These are phyloP conservation scores for Entoloma clypeatum DNA, from an alignment of 1,284 basidiomycete genomes.

Conservation along the genomic window DNA sequence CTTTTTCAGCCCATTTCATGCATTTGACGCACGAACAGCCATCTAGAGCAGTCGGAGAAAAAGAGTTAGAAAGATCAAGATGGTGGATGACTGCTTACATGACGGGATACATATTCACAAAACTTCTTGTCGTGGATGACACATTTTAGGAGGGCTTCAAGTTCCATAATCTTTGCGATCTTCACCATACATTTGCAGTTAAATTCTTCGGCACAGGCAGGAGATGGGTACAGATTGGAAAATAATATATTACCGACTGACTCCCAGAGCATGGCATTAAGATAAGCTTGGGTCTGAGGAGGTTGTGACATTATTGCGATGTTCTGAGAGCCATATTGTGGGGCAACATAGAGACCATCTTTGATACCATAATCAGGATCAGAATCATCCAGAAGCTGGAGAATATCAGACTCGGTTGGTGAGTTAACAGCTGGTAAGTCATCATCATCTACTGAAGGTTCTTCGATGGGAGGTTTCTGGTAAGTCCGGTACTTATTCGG, in stretches of 20 bases:
- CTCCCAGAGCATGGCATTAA: slow-evolving; percentile 4
- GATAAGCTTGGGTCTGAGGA: neutral
- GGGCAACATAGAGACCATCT: slow-evolving; percentile 5
- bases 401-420: too few relatives aligned
- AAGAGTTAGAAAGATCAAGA: neutral
- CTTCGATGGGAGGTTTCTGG: too few relatives aligned
- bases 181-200: neutral
- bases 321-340: neutral
- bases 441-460: too few relatives aligned
- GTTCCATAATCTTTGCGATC: neutral
- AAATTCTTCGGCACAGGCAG: slow-evolving; percentile 1
- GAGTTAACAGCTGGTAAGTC: too few relatives aligned
- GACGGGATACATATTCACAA: neutral
- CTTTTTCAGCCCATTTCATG: slow-evolving; percentile 3
- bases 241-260: slow-evolving; percentile 3
- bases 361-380: too few relatives aligned
- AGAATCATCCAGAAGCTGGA: too few relatives aligned
- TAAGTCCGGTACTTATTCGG: too few relatives aligned
- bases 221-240: slow-evolving; percentile 2
- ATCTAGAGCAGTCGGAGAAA: neutral
- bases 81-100: neutral
- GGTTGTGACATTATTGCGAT: slow-evolving; percentile 5
- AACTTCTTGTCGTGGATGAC: neutral
- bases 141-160: neutral
- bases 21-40: slow-evolving; percentile 4